These are phyloP conservation scores for Emydomyces testavorans DNA, from an alignment of 2,329 filamentous ascomycete species.

Conservation along the genomic window DNA sequence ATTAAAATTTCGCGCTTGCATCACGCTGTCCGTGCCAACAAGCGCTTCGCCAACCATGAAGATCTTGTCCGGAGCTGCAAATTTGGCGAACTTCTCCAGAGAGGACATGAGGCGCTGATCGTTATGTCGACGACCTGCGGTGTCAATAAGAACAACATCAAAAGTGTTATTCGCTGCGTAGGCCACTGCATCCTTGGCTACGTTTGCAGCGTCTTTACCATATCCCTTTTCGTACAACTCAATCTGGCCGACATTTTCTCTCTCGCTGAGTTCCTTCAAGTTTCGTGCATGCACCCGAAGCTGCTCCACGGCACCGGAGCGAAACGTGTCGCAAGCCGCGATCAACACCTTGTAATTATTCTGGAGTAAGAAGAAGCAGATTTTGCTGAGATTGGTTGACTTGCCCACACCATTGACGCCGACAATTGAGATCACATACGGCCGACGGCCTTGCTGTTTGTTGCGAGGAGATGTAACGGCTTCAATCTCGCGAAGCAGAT, in stretches of 20 bases:
- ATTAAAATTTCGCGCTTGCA: slow-evolving; percentile 94
- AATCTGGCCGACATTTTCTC: slow-evolving; percentile 68
- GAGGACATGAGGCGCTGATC: slow-evolving; percentile 93
- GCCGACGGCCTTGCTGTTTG: slow-evolving; percentile 55
- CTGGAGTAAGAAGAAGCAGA: slow-evolving; percentile 93
- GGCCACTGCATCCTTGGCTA: slow-evolving; percentile 85
- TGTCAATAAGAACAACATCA: slow-evolving; percentile 94
- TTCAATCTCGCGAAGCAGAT: slow-evolving; percentile 87
- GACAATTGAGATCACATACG: slow-evolving; percentile 96
- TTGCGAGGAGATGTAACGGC: slow-evolving; percentile 57
- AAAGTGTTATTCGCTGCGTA: slow-evolving; percentile 64
- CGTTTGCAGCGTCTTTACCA: slow-evolving; percentile 90
- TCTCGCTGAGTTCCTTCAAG: slow-evolving; percentile 71
- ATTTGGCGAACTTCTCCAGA: slow-evolving; percentile 92
- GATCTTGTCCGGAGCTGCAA: slow-evolving; percentile 94
- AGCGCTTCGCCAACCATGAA: slow-evolving; percentile 92
- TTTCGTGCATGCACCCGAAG: slow-evolving; percentile 91
- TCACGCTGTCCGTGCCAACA: slow-evolving; percentile 89
- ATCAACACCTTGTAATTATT: slow-evolving; percentile 95
- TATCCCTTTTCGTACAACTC: slow-evolving; percentile 96
- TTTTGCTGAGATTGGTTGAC: slow-evolving; percentile 94
- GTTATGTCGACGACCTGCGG: slow-evolving; percentile 87
- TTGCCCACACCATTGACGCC: slow-evolving; percentile 98
- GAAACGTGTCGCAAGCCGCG: slow-evolving; percentile 91
- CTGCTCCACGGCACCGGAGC: slow-evolving; percentile 93